These are phyloP conservation scores for Euphorbia schlechtendalii DNA, from an alignment of 441 rosid species.

Conservation along the genomic window DNA sequence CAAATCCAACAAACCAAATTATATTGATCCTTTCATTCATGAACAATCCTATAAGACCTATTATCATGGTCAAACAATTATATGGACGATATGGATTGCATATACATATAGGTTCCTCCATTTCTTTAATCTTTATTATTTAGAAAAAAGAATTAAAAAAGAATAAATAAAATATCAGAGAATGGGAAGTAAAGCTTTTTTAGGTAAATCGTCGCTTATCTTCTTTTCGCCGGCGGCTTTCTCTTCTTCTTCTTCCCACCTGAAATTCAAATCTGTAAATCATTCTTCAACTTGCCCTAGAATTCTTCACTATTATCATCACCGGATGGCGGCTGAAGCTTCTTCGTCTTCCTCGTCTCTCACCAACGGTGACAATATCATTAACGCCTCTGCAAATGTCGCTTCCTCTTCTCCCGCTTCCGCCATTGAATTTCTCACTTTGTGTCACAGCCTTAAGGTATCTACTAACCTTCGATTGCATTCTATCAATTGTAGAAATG, in stretches of 20 bases:
- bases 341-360: conserved; percentile 38
- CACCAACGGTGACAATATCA: conserved; percentile 26
- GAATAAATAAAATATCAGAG: background rate
- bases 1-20: too few relatives aligned
- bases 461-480: background rate
- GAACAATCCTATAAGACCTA: background rate
- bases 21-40: too few relatives aligned
- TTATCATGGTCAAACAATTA: background rate
- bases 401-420: conserved; percentile 29
- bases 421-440: conserved; percentile 71
- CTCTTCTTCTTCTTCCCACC: conserved; percentile 29
- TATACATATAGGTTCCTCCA: background rate
- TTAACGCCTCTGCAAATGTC: conserved; percentile 17
- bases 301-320: conserved; percentile 18
- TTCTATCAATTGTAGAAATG: background rate
- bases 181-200: conserved; percentile 38
- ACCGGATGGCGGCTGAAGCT: conserved; percentile 40
- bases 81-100: background rate
- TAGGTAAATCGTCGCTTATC: conserved; percentile 39
- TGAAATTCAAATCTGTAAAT: conserved; percentile 27
- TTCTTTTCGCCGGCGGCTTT: conserved; percentile 32
- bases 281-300: conserved; percentile 18
- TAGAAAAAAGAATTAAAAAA: background rate
- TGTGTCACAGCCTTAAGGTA: conserved; percentile 86
- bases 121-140: background rate